A percentile compares a stretch with the other conserved stretches of the same genome.
These are phyloP conservation scores for Rhodomyrtus psidioides DNA, from an alignment of 441 rosid genomes.

Conservation along the genomic window DNA sequence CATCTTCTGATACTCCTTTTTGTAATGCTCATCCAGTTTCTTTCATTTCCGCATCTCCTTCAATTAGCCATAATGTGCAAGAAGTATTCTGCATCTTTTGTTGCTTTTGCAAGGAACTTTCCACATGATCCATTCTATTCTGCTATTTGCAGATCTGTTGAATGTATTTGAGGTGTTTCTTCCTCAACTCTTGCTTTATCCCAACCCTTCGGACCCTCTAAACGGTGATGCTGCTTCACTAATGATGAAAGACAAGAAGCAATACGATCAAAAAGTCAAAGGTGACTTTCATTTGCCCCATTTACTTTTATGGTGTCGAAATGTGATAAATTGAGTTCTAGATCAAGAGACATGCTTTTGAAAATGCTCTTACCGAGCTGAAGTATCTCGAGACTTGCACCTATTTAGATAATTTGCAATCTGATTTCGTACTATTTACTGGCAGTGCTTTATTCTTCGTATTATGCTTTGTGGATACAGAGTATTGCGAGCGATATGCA, in stretches of 20 bases:
- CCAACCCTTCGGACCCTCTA: conserved; percentile 60
- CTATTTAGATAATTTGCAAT: background rate
- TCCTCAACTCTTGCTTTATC: conserved; percentile 65
- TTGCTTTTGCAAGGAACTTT: background rate
- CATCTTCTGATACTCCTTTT: background rate
- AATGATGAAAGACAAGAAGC: conserved; percentile 51
- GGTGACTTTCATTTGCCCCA: conserved; percentile 18
- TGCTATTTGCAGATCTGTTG: conserved; percentile 43
- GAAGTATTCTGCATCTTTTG: background rate
- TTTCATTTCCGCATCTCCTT: background rate
- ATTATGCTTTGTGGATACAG: conserved; percentile 18
- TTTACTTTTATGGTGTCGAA: background rate
- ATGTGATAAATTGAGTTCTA: background rate
- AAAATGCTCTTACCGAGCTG: background rate
- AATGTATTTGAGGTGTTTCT: conserved; percentile 61
- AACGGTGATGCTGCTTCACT: conserved; percentile 64
- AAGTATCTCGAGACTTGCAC: background rate
- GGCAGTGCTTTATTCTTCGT: background rate
- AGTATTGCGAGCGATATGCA: conserved; percentile 51
- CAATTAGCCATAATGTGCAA: background rate
- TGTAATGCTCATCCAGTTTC: background rate
- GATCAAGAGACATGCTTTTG: background rate
- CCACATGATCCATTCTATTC: background rate
- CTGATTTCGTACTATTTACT: background rate
- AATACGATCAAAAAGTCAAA: conserved; percentile 57